phyloP scores from a whole-genome alignment of 305 asterid genomes.

The Fraxinus albicans region DNA sequence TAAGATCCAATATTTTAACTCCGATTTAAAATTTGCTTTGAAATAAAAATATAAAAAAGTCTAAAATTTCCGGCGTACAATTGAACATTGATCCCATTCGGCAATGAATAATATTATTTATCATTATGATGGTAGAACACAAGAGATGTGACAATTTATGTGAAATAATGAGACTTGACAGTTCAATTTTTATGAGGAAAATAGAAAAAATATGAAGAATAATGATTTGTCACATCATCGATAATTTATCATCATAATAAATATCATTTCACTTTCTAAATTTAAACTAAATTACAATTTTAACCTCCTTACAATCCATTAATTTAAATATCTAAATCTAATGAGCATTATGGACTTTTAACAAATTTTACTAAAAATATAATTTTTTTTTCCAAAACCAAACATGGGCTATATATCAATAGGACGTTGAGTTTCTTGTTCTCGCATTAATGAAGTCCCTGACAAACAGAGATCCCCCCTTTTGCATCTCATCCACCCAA shows the following conservation, averaged over 20 bases:
- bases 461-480: neutral
- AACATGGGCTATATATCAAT: neutral
- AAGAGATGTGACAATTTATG: neutral
- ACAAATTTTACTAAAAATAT: neutral
- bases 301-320: neutral
- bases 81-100: neutral
- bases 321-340: neutral
- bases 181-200: too few species aligned
- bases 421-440: neutral
- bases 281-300: neutral
- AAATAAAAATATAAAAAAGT: neutral
- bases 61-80: neutral
- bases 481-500: neutral
- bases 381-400: neutral
- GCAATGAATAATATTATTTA: neutral
- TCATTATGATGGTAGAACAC: neutral
- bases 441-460: neutral
- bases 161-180: neutral
- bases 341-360: too few species aligned
- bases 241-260: too few species aligned
- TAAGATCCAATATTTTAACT: neutral
- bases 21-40: neutral
- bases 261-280: neutral
- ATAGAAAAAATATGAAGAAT: too few species aligned
- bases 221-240: neutral